Percentiles rank a stretch among this genome's conserved stretches.
These are phyloP conservation scores for Termitomyces sp. DNA, from an alignment of 768 basidiomycete species.

Conservation along the genomic window DNA sequence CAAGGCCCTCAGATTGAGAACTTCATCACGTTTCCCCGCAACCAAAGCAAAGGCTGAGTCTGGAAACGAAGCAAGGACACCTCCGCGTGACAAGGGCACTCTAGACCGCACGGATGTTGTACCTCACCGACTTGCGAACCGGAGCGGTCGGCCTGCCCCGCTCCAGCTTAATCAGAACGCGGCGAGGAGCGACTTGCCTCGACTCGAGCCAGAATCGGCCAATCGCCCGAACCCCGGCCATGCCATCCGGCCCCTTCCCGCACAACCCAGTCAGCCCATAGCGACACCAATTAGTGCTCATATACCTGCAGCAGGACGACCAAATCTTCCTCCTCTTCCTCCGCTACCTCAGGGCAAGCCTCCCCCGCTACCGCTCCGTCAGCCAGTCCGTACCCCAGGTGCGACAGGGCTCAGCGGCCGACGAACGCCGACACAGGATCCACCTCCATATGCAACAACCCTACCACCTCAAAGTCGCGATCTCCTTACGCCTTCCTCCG, in stretches of 20 bases:
- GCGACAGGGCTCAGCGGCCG: conserved; percentile 28
- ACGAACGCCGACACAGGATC: conserved; percentile 58
- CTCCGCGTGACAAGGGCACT: conserved; percentile 2
- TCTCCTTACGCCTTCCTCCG: conserved; percentile 38
- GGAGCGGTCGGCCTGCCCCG: conserved; percentile 70
- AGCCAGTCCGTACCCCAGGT: conserved; percentile 27
- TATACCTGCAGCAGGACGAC: conserved; percentile 28
- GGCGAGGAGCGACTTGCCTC: conserved; percentile 60
- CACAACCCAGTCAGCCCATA: conserved; percentile 17
- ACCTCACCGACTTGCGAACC: conserved; percentile 25
- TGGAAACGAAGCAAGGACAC: conserved; percentile 1
- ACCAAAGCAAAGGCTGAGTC: conserved; percentile 11
- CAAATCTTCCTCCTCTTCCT: conserved; percentile 59
- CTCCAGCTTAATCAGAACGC: conserved; percentile 60
- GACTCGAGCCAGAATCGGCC: conserved; percentile 62
- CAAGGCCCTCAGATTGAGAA: conserved; percentile 65
- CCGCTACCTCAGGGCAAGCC: conserved; percentile 67
- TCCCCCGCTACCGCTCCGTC: conserved; percentile 40
- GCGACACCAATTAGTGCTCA: conserved; percentile 27
- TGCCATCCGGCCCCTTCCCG: conserved; percentile 34
- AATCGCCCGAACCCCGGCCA: conserved; percentile 24
- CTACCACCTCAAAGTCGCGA: conserved; percentile 33
- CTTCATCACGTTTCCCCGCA: conserved; percentile 23
- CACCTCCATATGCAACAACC: conserved; percentile 34
- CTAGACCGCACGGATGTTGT: conserved; percentile 18